Percentiles rank a stretch among this genome's conserved stretches.
Evolutionary conservation across 768 basidiomycete species (phyloP).

Genomic region (Lentinula sp.): DNA sequence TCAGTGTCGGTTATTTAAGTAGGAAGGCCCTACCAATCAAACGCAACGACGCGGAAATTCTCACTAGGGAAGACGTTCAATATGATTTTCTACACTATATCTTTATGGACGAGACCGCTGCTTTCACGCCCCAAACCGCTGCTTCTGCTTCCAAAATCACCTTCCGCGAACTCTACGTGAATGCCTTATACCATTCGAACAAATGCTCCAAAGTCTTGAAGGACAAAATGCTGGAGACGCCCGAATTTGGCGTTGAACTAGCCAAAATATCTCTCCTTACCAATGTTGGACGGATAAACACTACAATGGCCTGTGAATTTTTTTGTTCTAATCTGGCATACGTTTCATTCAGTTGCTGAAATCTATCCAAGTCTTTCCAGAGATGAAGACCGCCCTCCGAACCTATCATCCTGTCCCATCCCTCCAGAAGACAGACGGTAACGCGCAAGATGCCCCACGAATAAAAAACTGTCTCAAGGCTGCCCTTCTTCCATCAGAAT

Average conservation of each 20-base stretch:
- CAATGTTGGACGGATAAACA: slow-evolving; percentile 89
- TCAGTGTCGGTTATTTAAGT: slow-evolving; percentile 54
- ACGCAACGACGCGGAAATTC: slow-evolving; percentile 75
- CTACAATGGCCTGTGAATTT: slow-evolving; percentile 78
- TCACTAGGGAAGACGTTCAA: slow-evolving; percentile 81
- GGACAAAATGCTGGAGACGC: slow-evolving; percentile 81
- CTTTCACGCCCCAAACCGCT: slow-evolving; percentile 65
- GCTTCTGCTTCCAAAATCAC: slow-evolving; percentile 45
- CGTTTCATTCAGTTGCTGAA: neutral
- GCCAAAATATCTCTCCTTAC: slow-evolving; percentile 81
- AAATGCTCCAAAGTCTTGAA: slow-evolving; percentile 87
- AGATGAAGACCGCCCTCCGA: slow-evolving; percentile 87
- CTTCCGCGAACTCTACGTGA: slow-evolving; percentile 81
- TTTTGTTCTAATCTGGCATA: neutral
- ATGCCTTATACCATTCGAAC: slow-evolving; percentile 70
- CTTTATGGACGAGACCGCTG: slow-evolving; percentile 61
- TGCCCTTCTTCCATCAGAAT: slow-evolving; percentile 65
- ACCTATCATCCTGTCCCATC: slow-evolving; percentile 88
- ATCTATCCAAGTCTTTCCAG: slow-evolving; percentile 65
- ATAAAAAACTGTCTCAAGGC: slow-evolving; percentile 90
- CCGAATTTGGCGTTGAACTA: slow-evolving; percentile 72
- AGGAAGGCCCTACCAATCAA: slow-evolving; percentile 70
- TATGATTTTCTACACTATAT: slow-evolving; percentile 78
- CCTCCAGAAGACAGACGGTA: slow-evolving; percentile 81
- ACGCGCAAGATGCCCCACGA: slow-evolving; percentile 86